These are phyloP conservation scores for Collybiopsis confluens DNA, from an alignment of 768 basidiomycete species.

Conservation along the genomic window DNA sequence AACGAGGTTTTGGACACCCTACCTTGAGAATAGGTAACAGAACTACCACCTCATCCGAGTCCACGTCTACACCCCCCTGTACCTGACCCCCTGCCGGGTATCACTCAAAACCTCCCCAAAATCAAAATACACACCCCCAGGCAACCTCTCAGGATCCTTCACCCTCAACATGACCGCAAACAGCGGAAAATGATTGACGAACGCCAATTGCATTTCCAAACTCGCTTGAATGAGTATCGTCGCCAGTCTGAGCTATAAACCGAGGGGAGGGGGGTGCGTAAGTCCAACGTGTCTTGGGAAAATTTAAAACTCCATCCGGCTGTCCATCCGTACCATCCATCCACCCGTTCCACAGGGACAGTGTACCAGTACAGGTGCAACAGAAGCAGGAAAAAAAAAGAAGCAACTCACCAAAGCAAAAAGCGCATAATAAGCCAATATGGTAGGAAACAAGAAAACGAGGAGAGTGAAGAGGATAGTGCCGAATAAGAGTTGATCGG, in stretches of 20 bases:
- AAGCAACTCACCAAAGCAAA: slow-evolving; percentile 66
- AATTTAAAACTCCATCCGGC: too few relatives aligned
- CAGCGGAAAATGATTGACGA: slow-evolving; percentile 91
- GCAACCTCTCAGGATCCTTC: slow-evolving; percentile 81
- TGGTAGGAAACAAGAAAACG: slow-evolving; percentile 80
- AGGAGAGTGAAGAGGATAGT: slow-evolving; percentile 84
- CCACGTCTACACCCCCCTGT: too few relatives aligned
- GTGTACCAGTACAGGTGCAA: neutral
- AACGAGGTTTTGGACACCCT: too few relatives aligned
- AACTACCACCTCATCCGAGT: too few relatives aligned
- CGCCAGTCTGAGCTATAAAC: slow-evolving; percentile 43
- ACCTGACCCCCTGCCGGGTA: neutral
- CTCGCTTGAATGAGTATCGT: slow-evolving; percentile 57
- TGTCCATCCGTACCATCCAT: too few relatives aligned
- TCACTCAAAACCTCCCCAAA: slow-evolving; percentile 18
- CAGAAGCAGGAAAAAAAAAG: neutral
- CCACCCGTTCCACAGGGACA: too few relatives aligned
- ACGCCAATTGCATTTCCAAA: slow-evolving; percentile 63
- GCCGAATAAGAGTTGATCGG: slow-evolving; percentile 93
- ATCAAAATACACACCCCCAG: slow-evolving; percentile 37
- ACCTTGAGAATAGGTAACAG: too few relatives aligned
- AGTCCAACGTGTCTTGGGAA: too few relatives aligned
- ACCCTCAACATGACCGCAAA: slow-evolving; percentile 80
- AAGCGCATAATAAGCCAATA: slow-evolving; percentile 78
- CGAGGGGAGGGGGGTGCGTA: too few relatives aligned